phyloP scores from a whole-genome alignment of 768 basidiomycete species.

The Pisolithus microcarpus region DNA sequence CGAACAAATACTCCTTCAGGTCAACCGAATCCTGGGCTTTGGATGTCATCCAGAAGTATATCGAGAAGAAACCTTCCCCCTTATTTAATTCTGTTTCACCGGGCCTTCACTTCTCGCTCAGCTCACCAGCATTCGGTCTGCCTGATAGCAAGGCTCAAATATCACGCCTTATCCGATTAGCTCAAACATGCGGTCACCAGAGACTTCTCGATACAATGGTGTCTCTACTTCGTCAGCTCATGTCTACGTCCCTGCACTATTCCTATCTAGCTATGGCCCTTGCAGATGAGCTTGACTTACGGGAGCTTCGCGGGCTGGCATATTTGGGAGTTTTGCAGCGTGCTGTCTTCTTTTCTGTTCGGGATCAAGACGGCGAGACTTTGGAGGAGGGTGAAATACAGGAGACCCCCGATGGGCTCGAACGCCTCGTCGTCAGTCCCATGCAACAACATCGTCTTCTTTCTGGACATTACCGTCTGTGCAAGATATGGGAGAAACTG shows the following conservation, averaged over 20 bases:
- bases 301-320: conserved; percentile 52
- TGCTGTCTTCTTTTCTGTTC: conserved; percentile 28
- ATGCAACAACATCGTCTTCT: conserved; percentile 60
- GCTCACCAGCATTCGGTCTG: conserved; percentile 28
- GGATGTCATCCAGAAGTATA: conserved; percentile 63
- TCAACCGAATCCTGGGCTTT: conserved; percentile 69
- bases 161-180: conserved; percentile 56
- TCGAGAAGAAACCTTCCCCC: conserved; percentile 51
- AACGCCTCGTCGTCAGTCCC: conserved; percentile 46
- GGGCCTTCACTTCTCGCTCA: conserved; percentile 16
- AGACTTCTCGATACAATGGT: conserved; percentile 56
- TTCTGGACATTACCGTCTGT: conserved; percentile 63
- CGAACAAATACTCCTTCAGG: conserved; percentile 72
- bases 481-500: conserved; percentile 57
- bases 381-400: conserved; percentile 26
- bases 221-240: conserved; percentile 49
- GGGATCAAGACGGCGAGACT: conserved; percentile 8
- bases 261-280: conserved; percentile 69
- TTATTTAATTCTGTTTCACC: conserved; percentile 40
- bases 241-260: conserved; percentile 55
- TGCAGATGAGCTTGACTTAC: conserved; percentile 61
- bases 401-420: conserved; percentile 32
- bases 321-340: conserved; percentile 74
- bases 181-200: conserved; percentile 59
- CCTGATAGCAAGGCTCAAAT: conserved; percentile 41